Evolutionary conservation across 768 basidiomycete species (phyloP).

Genomic region (Phlebiopsis gigantea): DNA sequence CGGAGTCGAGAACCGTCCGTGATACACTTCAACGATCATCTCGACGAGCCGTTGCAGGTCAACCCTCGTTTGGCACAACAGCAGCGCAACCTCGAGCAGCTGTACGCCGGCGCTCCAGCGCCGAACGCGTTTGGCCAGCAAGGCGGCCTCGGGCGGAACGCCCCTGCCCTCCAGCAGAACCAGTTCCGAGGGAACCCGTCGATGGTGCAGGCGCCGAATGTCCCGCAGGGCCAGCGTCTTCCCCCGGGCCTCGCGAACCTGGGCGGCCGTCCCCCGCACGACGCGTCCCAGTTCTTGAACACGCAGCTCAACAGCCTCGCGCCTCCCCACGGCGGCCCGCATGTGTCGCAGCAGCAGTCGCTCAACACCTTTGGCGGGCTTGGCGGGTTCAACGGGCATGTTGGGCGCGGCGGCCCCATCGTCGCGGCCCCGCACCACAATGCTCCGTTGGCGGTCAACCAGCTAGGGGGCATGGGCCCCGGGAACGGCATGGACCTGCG

Average conservation of each 20-base stretch:
- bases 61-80: constrained; percentile 51
- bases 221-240: constrained; percentile 45
- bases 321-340: constrained; percentile 36
- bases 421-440: constrained; percentile 51
- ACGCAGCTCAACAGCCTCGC: constrained; percentile 23
- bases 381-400: constrained; percentile 11
- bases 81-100: constrained; percentile 37
- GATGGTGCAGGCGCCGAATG: not conserved
- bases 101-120: constrained; percentile 43
- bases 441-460: constrained; percentile 38
- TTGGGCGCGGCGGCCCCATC: constrained; percentile 17
- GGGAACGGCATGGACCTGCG: constrained; percentile 52
- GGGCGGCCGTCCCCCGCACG: constrained; percentile 77
- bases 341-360: constrained; percentile 36
- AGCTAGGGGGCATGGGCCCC: constrained; percentile 50
- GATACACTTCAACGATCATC: constrained; percentile 48
- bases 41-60: constrained; percentile 60
- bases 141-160: constrained; percentile 38
- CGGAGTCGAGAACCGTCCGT: constrained; percentile 52
- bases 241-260: constrained; percentile 81
- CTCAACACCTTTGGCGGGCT: constrained; percentile 51
- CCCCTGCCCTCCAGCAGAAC: constrained; percentile 52
- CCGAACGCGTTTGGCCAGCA: constrained; percentile 48
- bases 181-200: constrained; percentile 5
- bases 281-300: constrained; percentile 57